Percentiles rank a stretch among this genome's conserved stretches.
Evolutionary conservation across 768 basidiomycete species (phyloP).

Genomic region (Hypholoma fasciculare): DNA sequence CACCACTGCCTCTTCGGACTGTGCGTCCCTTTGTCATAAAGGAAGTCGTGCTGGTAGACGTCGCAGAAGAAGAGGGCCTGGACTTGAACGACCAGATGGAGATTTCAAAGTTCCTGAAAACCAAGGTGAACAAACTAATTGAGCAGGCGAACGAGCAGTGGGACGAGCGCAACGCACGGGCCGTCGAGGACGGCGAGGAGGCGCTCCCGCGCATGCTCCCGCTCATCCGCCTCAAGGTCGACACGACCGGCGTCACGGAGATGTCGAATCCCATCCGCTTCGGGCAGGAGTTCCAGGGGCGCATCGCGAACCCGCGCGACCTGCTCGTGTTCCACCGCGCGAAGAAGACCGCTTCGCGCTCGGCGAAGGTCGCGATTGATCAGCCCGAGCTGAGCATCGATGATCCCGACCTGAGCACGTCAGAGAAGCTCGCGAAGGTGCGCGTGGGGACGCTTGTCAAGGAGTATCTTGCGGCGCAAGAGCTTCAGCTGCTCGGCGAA

Average conservation of each 20-base stretch:
- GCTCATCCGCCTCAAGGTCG: conserved; percentile 84
- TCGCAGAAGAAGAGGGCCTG: conserved; percentile 73
- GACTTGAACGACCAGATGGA: conserved; percentile 81
- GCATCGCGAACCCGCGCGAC: conserved; percentile 92
- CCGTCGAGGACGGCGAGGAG: conserved; percentile 61
- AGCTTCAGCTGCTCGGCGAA: conserved; percentile 89
- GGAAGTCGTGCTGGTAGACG: conserved; percentile 73
- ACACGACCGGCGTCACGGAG: conserved; percentile 87
- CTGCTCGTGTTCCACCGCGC: conserved; percentile 88
- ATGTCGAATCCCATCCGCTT: conserved; percentile 97
- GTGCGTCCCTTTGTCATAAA: conserved; percentile 95
- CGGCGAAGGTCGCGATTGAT: conserved; percentile 66
- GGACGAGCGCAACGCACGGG: conserved; percentile 71
- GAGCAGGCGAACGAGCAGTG: conserved; percentile 74
- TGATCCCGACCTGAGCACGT: conserved; percentile 61
- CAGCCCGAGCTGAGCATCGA: conserved; percentile 82
- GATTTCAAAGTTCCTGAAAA: conserved; percentile 79
- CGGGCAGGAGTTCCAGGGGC: conserved; percentile 91
- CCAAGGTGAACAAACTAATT: conserved; percentile 77
- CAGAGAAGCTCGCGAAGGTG: conserved; percentile 79
- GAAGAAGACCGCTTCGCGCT: conserved; percentile 56
- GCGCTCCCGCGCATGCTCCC: conserved; percentile 76
- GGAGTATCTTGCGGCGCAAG: conserved; percentile 91
- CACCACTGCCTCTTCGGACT: conserved; percentile 84
- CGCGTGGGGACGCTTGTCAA: conserved; percentile 87